Evolutionary conservation across 31 red algal species (phyloP).

Genomic region (Porphyra umbilicalis): DNA sequence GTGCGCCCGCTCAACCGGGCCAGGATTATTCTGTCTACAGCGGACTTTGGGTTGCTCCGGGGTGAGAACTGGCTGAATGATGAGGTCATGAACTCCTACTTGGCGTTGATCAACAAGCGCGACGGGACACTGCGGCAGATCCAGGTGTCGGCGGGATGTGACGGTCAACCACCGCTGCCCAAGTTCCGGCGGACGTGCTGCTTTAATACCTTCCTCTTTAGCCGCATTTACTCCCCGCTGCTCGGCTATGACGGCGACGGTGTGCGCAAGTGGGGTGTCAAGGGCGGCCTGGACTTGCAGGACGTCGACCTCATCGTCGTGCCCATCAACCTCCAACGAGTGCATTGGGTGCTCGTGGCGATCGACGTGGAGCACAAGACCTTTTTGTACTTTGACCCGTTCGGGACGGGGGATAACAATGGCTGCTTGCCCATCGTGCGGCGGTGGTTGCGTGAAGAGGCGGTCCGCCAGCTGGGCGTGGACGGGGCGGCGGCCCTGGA

Average conservation of each 20-base stretch:
- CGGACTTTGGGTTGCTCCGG: no score
- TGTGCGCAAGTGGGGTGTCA: slow-evolving; percentile 30
- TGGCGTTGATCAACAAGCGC: no score
- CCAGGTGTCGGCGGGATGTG: no score
- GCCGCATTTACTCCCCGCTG: slow-evolving; percentile 1
- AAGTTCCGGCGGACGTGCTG: slow-evolving; percentile 19
- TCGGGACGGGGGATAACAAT: slow-evolving; percentile 9
- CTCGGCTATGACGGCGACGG: slow-evolving; percentile 30
- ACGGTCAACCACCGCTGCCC: no score
- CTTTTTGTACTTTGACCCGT: slow-evolving; percentile 46
- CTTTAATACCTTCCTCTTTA: slow-evolving; percentile 47
- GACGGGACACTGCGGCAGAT: no score
- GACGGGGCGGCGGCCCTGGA: slow-evolving; percentile 23
- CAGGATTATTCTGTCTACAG: no score
- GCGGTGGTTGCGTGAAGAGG: slow-evolving; percentile 63
- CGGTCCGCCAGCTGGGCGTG: slow-evolving; percentile 24
- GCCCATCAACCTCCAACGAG: slow-evolving; percentile 43
- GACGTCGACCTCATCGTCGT: slow-evolving; percentile 37
- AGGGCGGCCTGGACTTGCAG: slow-evolving; percentile 4
- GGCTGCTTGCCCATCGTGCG: slow-evolving; percentile 7
- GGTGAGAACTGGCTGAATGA: no score
- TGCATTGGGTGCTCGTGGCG: slow-evolving; percentile 63
- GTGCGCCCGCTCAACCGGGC: no score
- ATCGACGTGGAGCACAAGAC: slow-evolving; percentile 28
- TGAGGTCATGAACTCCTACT: no score